Percentiles rank a stretch among this genome's conserved stretches.
Evolutionary conservation across 148 eudicot genomes (phyloP).

Genomic region (Agrostemma githago): DNA sequence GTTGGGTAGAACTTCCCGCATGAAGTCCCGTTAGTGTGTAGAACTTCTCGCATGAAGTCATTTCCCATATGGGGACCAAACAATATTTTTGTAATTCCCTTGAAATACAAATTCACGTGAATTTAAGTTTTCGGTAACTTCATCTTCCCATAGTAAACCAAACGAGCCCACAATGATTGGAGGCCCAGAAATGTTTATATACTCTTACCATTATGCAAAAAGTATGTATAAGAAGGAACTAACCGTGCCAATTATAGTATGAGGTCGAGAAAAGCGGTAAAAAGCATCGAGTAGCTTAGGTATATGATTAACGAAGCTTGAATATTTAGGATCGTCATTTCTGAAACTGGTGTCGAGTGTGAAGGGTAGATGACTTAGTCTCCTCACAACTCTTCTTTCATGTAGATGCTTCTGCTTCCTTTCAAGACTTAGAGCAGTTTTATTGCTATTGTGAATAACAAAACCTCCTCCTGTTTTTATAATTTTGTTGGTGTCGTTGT

Average conservation of each 20-base stretch:
- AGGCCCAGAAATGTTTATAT: too few species aligned
- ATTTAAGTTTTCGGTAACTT: too few species aligned
- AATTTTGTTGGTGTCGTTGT: neutral
- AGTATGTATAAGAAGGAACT: slow-evolving; percentile 1
- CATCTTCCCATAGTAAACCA: too few species aligned
- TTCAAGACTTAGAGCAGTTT: neutral
- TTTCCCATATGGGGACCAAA: too few species aligned
- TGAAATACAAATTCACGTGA: too few species aligned
- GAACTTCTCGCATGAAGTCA: too few species aligned
- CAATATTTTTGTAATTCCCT: too few species aligned
- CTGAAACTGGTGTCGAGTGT: neutral
- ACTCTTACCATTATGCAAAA: too few species aligned
- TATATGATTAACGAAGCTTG: slow-evolving; percentile 4
- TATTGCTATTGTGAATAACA: neutral
- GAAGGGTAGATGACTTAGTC: slow-evolving; percentile 16
- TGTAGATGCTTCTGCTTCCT: neutral
- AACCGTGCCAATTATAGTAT: slow-evolving; percentile 47
- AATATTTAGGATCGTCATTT: slow-evolving; percentile 6
- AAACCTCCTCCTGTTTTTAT: slow-evolving; percentile 4
- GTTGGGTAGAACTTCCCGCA: too few species aligned
- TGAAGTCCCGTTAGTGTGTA: too few species aligned
- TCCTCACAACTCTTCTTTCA: slow-evolving; percentile 7
- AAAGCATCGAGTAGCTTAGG: slow-evolving; percentile 24
- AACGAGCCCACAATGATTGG: too few species aligned
- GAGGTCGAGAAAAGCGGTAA: slow-evolving; percentile 45